Conservation (phyloP, 164 flowering plant species). For the Vitis riparia region DNA sequence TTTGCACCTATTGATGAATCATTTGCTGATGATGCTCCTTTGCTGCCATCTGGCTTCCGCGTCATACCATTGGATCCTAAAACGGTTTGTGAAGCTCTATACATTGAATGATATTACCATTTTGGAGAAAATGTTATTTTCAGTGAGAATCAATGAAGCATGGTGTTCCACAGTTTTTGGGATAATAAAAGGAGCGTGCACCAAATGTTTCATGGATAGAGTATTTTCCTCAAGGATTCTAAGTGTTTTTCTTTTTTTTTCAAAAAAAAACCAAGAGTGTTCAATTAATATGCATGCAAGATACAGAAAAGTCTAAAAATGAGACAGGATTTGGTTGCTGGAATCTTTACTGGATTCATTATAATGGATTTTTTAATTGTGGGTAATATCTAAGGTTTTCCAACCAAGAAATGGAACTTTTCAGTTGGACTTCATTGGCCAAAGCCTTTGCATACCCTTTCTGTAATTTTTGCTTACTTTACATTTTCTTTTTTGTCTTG, state of each 20-base stretch:
- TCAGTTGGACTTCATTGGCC: not conserved
- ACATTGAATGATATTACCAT: too few species aligned
- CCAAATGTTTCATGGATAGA: too few species aligned
- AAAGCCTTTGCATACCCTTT: not conserved
- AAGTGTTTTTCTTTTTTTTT: too few species aligned
- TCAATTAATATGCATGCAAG: too few species aligned
- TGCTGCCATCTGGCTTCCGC: conserved; percentile 86
- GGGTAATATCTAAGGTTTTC: not conserved
- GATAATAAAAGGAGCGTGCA: too few species aligned
- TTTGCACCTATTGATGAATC: conserved; percentile 88
- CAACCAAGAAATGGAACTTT: not conserved
- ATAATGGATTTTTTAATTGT: too few species aligned
- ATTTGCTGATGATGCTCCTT: conserved; percentile 79
- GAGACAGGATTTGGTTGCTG: too few species aligned
- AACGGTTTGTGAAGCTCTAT: conserved; percentile 44
- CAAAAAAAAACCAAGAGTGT: too few species aligned
- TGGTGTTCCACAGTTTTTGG: too few species aligned
- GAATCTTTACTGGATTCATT: too few species aligned
- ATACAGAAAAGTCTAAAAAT: too few species aligned
- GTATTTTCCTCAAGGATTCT: not conserved
- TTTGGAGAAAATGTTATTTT: not conserved
- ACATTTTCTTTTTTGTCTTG: not conserved
- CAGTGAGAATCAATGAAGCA: not conserved
- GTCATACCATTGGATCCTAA: conserved; percentile 75
- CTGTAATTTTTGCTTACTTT: not conserved